Evolutionary conservation across 495 filamentous ascomycete genomes (phyloP), one percentile per base, ranked within the genome.

Genomic region (Penicillium dipodomyicola): DNA sequence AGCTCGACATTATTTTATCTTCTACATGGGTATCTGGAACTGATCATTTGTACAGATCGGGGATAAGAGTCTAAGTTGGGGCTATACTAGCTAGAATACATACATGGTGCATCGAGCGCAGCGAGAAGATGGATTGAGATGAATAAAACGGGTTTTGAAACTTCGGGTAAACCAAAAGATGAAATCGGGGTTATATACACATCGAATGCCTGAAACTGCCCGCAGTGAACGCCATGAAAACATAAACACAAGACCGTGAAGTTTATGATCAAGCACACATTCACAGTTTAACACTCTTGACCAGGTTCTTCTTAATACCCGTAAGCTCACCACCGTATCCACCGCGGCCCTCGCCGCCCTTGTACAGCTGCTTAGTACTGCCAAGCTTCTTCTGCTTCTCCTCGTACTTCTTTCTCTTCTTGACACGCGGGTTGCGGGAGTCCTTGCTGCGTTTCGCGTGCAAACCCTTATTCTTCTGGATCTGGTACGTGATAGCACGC

Each of bases 391-490:
- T 96, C 80, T 90, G 87, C 80, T 95, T 96, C 45, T 89, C 85
- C 63, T 93, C 91, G 72, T 80, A 98, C 83, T 85, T 90, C 84
- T 88, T 88, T 74, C 89, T 82, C 88, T 97, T 98, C 87, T 97
- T 98, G 52, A 98, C 92, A 72, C 94, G 80, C 14, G 95, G 94
- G 74, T 98, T 98, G 58, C 94, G 80, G 46, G 89, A 84, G 52
- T 94, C 90, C 82, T 97, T 97, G 82, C 85, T 95, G 50, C 94
- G 80, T 67, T 88, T 83, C 49, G 92, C 89, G 61, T 89, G 84
- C 60, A 98, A 77, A 32, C 95, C 94, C 80, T 96, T 96, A 72
- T 98, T 98, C 84, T 96, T 96, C 80, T 91, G 80, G 67, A 98
- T 97, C 68, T 85, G 81, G 74, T 96, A 97, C 7, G 82, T 85